Evolutionary conservation across 345 rosid genomes (phyloP).

Genomic region (Camelina sativa): DNA sequence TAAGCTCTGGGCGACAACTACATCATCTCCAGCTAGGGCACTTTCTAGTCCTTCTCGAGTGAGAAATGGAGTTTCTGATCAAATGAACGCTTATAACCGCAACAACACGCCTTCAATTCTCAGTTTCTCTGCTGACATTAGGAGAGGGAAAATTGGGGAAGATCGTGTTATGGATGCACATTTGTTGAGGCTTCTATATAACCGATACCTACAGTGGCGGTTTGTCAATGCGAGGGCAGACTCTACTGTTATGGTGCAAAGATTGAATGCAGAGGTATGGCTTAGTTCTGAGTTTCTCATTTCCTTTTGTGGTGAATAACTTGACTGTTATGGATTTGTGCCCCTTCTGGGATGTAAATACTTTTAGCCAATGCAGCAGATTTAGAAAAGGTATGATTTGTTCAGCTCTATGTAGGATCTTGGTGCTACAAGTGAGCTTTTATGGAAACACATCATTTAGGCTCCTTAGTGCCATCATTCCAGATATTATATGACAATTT

Average conservation of each 20-base stretch:
- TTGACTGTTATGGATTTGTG: neutral
- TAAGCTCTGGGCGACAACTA: conserved; percentile 51
- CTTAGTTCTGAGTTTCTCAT: neutral
- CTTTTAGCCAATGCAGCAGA: conserved; percentile 13
- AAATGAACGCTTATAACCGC: conserved; percentile 54
- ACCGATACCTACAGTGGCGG: conserved; percentile 86
- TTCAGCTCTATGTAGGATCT: conserved; percentile 16
- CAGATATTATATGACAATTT: conserved; percentile 9
- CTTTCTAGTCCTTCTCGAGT: conserved; percentile 62
- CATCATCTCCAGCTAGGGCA: conserved; percentile 52
- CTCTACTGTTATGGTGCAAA: conserved; percentile 64
- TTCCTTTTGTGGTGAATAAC: neutral
- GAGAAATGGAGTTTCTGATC: conserved; percentile 47
- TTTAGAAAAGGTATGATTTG: conserved; percentile 4
- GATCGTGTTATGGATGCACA: conserved; percentile 77
- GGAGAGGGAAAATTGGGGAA: conserved; percentile 84
- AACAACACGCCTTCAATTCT: conserved; percentile 59
- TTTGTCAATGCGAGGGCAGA: conserved; percentile 91
- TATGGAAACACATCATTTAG: conserved; percentile 12
- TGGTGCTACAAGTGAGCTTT: neutral
- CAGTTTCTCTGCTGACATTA: conserved; percentile 84
- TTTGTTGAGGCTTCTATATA: conserved; percentile 76
- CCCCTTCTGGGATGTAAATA: conserved; percentile 16
- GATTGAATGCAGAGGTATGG: conserved; percentile 79
- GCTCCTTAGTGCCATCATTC: neutral